Evolutionary conservation across 768 basidiomycete species (phyloP).

Genomic region (Lepiota subincarnata): DNA sequence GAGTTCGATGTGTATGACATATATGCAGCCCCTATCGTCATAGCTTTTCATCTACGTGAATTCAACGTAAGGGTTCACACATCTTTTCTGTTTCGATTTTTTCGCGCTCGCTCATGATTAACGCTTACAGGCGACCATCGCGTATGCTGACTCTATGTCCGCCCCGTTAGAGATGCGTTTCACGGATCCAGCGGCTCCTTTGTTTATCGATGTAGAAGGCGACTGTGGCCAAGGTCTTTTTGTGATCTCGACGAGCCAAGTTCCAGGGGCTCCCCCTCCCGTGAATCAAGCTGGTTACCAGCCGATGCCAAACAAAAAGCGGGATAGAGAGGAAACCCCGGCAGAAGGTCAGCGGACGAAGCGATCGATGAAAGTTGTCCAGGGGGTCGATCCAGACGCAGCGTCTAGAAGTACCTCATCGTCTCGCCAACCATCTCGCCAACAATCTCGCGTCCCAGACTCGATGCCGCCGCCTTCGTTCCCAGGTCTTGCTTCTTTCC

Average conservation of each 20-base stretch:
- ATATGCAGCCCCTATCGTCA: slow-evolving; percentile 54
- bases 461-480: slow-evolving; percentile 39
- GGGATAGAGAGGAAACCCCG: slow-evolving; percentile 38
- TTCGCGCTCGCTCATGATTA: too few relatives aligned
- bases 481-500: slow-evolving; percentile 6
- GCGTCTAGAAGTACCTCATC: slow-evolving; percentile 8
- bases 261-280: slow-evolving; percentile 33
- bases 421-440: slow-evolving; percentile 23
- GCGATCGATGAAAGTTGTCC: slow-evolving; percentile 52
- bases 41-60: slow-evolving; percentile 80
- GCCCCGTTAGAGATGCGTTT: slow-evolving; percentile 68
- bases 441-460: slow-evolving; percentile 22
- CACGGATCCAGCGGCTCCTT: slow-evolving; percentile 66
- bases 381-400: slow-evolving; percentile 26
- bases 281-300: slow-evolving; percentile 22
- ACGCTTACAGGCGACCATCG: slow-evolving; percentile 71
- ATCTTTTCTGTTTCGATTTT: background rate
- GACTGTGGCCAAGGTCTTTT: slow-evolving; percentile 65
- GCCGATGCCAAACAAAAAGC: slow-evolving; percentile 31
- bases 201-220: slow-evolving; percentile 74
- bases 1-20: slow-evolving; percentile 81
- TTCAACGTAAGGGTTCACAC: slow-evolving; percentile 59
- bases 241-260: slow-evolving; percentile 74
- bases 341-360: slow-evolving; percentile 40
- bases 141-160: slow-evolving; percentile 70